A percentile compares a stretch with the other conserved stretches of the same genome.
phyloP scores from a whole-genome alignment of 2,329 filamentous ascomycete species.

The Fusarium sp. region DNA sequence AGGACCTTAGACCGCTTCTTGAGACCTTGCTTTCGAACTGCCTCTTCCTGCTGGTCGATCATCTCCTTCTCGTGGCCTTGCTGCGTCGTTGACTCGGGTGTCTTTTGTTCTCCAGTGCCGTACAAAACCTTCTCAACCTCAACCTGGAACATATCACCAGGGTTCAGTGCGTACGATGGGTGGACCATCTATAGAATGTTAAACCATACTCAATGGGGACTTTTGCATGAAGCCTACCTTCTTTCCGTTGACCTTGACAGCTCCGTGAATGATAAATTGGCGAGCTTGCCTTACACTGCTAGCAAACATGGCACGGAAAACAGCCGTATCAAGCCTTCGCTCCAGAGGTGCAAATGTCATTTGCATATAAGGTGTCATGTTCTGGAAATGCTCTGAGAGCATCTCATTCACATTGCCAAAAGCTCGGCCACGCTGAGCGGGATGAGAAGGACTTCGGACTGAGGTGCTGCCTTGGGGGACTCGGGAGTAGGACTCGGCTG shows the following conservation, averaged over 20 bases:
- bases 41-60: conserved; percentile 42
- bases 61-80: conserved; percentile 39
- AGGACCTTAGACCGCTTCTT: conserved; percentile 33
- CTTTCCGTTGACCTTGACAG: conserved; percentile 95
- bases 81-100: conserved; percentile 44
- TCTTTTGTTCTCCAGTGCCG: conserved; percentile 82
- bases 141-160: conserved; percentile 98
- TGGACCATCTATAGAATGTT: conserved; percentile 77
- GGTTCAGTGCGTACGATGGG: conserved; percentile 93
- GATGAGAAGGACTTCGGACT: conserved; percentile 32
- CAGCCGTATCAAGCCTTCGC: conserved; percentile 89
- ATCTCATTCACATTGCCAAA: conserved; percentile 50
- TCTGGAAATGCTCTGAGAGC: conserved; percentile 48
- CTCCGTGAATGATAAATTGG: conserved; percentile 93
- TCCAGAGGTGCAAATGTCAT: conserved; percentile 96
- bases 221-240: conserved; percentile 69
- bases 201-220: background rate
- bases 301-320: conserved; percentile 93
- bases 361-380: conserved; percentile 88
- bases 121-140: conserved; percentile 88
- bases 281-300: conserved; percentile 92
- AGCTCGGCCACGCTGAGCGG: conserved; percentile 36
- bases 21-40: conserved; percentile 37
- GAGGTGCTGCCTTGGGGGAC: conserved; percentile 39
- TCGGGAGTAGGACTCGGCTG: conserved; percentile 50